These are phyloP conservation scores for Beauveria australis DNA, from an alignment of 2,329 filamentous ascomycete genomes.

Conservation along the genomic window DNA sequence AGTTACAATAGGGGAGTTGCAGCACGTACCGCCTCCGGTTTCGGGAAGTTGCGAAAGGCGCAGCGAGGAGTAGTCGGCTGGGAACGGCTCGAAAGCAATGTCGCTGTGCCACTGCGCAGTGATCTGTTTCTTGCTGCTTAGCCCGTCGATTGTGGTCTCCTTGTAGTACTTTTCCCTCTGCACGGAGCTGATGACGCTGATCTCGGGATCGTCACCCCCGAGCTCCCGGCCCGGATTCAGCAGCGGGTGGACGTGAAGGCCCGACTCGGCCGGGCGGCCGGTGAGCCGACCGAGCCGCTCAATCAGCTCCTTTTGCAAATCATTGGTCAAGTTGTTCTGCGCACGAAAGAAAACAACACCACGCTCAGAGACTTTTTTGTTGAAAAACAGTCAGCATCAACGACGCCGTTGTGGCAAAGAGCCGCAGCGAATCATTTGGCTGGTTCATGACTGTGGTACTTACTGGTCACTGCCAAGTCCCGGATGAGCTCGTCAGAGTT, in stretches of 20 bases:
- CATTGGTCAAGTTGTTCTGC: constrained; percentile 52
- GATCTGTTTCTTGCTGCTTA: constrained; percentile 34
- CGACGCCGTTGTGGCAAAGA: no score
- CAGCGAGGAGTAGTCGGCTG: constrained; percentile 54
- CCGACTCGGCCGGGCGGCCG: constrained; percentile 46
- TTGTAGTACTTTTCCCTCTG: constrained; percentile 43
- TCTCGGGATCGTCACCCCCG: constrained; percentile 49
- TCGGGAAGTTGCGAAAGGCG: constrained; percentile 44
- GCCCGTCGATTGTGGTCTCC: constrained; percentile 25
- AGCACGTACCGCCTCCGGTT: constrained; percentile 40
- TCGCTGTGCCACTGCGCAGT: constrained; percentile 52
- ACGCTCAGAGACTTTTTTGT: constrained; percentile 47
- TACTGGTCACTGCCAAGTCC: constrained; percentile 61
- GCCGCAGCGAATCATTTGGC: no score
- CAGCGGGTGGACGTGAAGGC: constrained; percentile 53
- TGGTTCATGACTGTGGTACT: constrained; percentile 12
- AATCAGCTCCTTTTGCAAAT: constrained; percentile 58
- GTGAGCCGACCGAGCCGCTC: constrained; percentile 50
- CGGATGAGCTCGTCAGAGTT: constrained; percentile 56
- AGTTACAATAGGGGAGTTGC: no score
- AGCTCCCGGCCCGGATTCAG: constrained; percentile 44
- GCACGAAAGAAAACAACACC: constrained; percentile 64
- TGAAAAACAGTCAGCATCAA: no score
- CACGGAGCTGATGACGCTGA: constrained; percentile 55
- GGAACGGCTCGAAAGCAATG: constrained; percentile 56